A percentile compares a stretch with the other conserved stretches of the same genome.
phyloP scores from a whole-genome alignment of 73 alveolate genomes.

The Uronychia setigera region DNA sequence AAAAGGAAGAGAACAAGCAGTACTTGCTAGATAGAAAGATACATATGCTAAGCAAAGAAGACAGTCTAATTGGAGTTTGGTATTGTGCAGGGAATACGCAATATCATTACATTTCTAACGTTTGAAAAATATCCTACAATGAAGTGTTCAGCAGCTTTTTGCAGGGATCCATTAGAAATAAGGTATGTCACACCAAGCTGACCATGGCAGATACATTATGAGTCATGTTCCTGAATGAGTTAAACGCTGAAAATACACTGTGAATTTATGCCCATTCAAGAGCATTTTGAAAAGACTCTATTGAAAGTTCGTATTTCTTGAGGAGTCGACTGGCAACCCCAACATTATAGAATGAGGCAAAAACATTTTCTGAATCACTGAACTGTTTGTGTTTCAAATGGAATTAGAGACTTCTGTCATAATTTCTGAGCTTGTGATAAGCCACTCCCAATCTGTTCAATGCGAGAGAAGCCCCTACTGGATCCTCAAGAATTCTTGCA shows the following conservation, averaged over 20 bases:
- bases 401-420: conserved; percentile 90
- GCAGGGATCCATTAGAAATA: conserved; percentile 19
- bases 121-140: neutral
- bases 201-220: conserved; percentile 80
- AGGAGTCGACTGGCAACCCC: conserved; percentile 92
- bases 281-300: conserved; percentile 86
- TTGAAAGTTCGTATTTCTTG: conserved; percentile 73
- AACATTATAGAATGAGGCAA: conserved; percentile 95
- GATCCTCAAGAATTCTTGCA: conserved; percentile 97
- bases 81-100: conserved; percentile 43
- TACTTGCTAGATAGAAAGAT: conserved; percentile 22
- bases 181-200: conserved; percentile 71
- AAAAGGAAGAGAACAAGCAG: no score
- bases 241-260: conserved; percentile 14
- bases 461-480: conserved; percentile 97
- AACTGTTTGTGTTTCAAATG: conserved; percentile 91
- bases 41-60: conserved; percentile 63
- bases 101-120: conserved; percentile 49
- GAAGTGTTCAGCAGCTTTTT: conserved; percentile 52
- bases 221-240: conserved; percentile 78
- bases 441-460: conserved; percentile 96
- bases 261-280: conserved; percentile 92
- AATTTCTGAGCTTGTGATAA: conserved; percentile 85
- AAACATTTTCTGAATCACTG: conserved; percentile 94
- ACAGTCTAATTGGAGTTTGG: conserved; percentile 63